A percentile compares a stretch with the other conserved stretches of the same genome.
These are phyloP conservation scores for Chalaropsis thielavioides DNA, from an alignment of 2,329 filamentous ascomycete species.

Conservation along the genomic window DNA sequence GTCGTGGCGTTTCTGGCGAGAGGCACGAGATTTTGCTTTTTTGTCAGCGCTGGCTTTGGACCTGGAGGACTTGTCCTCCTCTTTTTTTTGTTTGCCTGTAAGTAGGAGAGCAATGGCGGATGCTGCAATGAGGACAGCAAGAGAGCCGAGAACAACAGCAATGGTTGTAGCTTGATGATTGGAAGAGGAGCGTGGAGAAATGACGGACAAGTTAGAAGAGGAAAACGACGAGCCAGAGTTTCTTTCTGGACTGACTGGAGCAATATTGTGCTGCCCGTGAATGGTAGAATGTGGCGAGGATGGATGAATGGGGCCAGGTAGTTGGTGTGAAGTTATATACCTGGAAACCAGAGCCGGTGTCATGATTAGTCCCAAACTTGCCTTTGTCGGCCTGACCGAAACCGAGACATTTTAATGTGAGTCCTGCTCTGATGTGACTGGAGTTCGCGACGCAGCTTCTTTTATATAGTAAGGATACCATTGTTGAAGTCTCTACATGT, in stretches of 20 bases:
- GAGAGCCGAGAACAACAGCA: not conserved
- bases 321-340: not conserved
- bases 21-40: not conserved
- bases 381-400: not conserved
- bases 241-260: not conserved
- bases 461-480: not conserved
- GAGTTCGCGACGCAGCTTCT: too few relatives aligned
- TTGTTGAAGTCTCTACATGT: not conserved
- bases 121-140: slow-evolving; percentile 3
- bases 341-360: not conserved
- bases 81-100: not conserved
- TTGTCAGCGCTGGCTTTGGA: not conserved
- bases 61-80: not conserved
- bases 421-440: too few relatives aligned
- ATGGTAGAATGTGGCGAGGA: not conserved
- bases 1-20: not conserved
- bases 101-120: not conserved
- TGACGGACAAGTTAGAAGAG: not conserved
- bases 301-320: not conserved
- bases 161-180: not conserved
- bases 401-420: too few relatives aligned
- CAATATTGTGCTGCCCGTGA: not conserved
- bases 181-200: not conserved
- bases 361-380: not conserved
- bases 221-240: not conserved